phyloP scores from a whole-genome alignment of 306 rosid genomes.

The Vigna angularis region DNA sequence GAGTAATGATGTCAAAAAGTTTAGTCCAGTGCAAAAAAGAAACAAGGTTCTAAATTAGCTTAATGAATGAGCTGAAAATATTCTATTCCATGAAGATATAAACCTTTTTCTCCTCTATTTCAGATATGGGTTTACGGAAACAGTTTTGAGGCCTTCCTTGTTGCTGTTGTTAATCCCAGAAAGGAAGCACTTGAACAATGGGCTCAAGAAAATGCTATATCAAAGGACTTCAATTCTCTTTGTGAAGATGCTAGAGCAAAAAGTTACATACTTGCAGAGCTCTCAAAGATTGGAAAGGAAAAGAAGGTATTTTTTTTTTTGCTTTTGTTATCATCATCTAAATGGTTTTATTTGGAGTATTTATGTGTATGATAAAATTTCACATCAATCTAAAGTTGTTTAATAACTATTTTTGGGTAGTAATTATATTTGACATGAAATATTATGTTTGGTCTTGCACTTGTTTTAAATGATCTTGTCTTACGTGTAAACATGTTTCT shows the following conservation, averaged over 20 bases:
- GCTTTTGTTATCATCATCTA: conserved; percentile 14
- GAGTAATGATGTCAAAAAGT: conserved; percentile 34
- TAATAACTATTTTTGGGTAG: neutral
- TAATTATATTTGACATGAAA: conserved; percentile 22
- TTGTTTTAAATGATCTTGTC: conserved; percentile 17
- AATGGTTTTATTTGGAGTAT: conserved; percentile 34
- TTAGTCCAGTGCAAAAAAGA: conserved; percentile 11
- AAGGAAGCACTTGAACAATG: conserved; percentile 71
- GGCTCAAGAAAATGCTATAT: conserved; percentile 81
- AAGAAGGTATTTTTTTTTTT: conserved; percentile 65
- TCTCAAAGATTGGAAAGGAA: conserved; percentile 74
- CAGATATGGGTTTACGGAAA: conserved; percentile 97
- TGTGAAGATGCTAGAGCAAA: conserved; percentile 76
- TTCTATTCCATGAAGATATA: conserved; percentile 24
- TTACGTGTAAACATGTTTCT: neutral
- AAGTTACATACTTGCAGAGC: conserved; percentile 70
- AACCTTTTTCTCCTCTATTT: conserved; percentile 29
- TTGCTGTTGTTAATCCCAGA: conserved; percentile 80
- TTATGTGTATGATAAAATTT: neutral
- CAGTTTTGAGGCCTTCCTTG: conserved; percentile 94
- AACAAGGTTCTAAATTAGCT: conserved; percentile 4
- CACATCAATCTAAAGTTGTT: neutral
- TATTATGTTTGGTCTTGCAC: conserved; percentile 14
- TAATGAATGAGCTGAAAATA: conserved; percentile 35
- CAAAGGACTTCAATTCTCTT: conserved; percentile 71